Conservation (phyloP, 768 basidiomycete genomes). For the Chalciporus chontae region DNA sequence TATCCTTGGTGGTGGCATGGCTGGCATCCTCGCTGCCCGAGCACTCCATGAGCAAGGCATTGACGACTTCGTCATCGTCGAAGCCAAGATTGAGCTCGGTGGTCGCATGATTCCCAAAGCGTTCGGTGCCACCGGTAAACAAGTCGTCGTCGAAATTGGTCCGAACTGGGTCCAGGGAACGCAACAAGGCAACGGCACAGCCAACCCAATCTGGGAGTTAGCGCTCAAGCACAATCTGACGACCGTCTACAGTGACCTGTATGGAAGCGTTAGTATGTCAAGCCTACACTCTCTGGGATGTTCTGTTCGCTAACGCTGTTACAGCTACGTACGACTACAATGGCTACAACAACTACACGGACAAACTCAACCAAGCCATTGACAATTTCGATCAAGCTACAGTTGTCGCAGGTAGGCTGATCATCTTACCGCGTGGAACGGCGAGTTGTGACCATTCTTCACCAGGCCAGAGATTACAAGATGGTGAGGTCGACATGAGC, state of each 20-base stretch:
- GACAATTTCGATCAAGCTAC: slow-evolving; percentile 41
- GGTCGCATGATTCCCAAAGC: slow-evolving; percentile 51
- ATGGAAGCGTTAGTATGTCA: slow-evolving; percentile 42
- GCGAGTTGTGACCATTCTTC: slow-evolving; percentile 36
- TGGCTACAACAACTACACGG: slow-evolving; percentile 46
- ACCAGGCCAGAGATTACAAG: not conserved
- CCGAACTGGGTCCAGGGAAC: slow-evolving; percentile 63
- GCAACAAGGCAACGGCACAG: slow-evolving; percentile 43
- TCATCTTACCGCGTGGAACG: slow-evolving; percentile 37
- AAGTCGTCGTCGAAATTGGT: slow-evolving; percentile 51
- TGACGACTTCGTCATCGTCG: slow-evolving; percentile 55
- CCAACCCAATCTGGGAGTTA: slow-evolving; percentile 59
- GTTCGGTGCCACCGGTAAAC: slow-evolving; percentile 38
- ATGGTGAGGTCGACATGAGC: slow-evolving; percentile 47
- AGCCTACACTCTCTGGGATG: not conserved
- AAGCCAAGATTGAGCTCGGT: slow-evolving; percentile 57
- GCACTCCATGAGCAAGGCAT: slow-evolving; percentile 52
- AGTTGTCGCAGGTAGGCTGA: slow-evolving; percentile 39
- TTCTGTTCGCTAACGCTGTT: not conserved
- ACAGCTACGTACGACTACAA: slow-evolving; percentile 53
- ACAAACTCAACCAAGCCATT: slow-evolving; percentile 40
- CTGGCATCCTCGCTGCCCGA: slow-evolving; percentile 63
- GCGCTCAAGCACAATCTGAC: slow-evolving; percentile 52
- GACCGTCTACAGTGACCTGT: slow-evolving; percentile 43
- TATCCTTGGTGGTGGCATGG: slow-evolving; percentile 63